Percentiles rank a stretch among this genome's conserved stretches.
Conservation (phyloP, 345 rosid genomes). For the Streptanthus diversifolius region DNA sequence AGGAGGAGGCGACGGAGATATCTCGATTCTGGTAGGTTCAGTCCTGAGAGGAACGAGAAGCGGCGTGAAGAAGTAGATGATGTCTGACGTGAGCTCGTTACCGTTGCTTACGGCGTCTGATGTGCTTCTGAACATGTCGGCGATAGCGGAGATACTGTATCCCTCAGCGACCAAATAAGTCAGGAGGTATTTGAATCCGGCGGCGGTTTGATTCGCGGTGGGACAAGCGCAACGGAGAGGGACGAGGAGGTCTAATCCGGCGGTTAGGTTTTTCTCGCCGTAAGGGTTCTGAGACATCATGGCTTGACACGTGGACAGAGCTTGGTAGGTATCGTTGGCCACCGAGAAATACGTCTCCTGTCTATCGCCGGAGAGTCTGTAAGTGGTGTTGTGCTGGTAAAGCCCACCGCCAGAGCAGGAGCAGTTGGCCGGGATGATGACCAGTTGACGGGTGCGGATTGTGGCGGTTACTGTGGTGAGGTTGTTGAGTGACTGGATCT, state of each 20-base stretch:
- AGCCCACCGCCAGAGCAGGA: constrained; percentile 45
- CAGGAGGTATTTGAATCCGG: constrained; percentile 53
- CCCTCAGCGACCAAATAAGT: constrained; percentile 47
- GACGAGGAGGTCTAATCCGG: constrained; percentile 35
- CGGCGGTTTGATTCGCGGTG: constrained; percentile 47
- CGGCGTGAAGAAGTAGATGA: constrained; percentile 58
- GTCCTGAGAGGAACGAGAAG: constrained; percentile 59
- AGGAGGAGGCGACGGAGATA: constrained; percentile 23
- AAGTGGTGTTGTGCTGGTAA: constrained; percentile 72
- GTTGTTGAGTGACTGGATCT: constrained; percentile 55
- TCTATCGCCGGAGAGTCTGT: neutral
- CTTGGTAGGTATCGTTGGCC: constrained; percentile 82
- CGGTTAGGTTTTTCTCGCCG: constrained; percentile 17
- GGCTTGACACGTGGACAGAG: constrained; percentile 87
- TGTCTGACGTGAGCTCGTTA: constrained; percentile 36
- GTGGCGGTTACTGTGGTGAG: constrained; percentile 37
- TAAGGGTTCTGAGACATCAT: constrained; percentile 58
- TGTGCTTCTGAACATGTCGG: constrained; percentile 42
- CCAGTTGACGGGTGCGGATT: constrained; percentile 32
- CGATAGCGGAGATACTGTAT: constrained; percentile 46
- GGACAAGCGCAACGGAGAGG: constrained; percentile 93
- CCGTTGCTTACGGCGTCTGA: constrained; percentile 43
- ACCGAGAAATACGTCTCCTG: constrained; percentile 54
- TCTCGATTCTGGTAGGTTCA: constrained; percentile 39
- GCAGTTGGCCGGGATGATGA: constrained; percentile 63